Evolutionary conservation across 2,329 filamentous ascomycete genomes (phyloP), one percentile per base, ranked within the genome.

Genomic region (Aspergillus fumigatus): DNA sequence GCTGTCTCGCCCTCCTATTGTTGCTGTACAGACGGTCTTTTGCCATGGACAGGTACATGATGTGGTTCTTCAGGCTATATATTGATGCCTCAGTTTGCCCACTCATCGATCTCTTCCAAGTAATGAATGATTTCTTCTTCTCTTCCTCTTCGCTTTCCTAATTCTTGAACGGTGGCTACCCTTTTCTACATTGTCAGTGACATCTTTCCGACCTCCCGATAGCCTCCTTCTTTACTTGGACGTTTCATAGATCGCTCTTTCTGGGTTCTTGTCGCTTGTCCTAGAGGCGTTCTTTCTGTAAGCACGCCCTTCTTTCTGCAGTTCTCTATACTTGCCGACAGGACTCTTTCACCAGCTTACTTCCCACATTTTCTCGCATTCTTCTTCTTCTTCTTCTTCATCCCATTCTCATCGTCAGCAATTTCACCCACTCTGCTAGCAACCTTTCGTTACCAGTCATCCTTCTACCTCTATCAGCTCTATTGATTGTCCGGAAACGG

Each of bases 361-460:
- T 29, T 52, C 48, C n/a, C 41, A 50, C 25, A 48, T 49, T 48
- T 35, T 27, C 38, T 21, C 26, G 17, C 48, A 35, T 27, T n/a
- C 27, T 19, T 45, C 48, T 8, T 52, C 54, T 55, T 32, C 52
- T 29, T 41, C 48, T 8, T 52, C 54, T 55, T 32, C 52, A 29
- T 41, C 45, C 43, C 38, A 35, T 26, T 23, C 19, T 54, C 50
- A 23, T 54, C 49, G 9, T 17, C 38, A 41, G 19, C 49, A 29
- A 32, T 29, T 29, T 52, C 27, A 21, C 47, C 35, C 25, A 47
- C 47, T 69, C 72, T 38, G 72, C 77, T 70, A 78, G 83, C 79
- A 77, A 80, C 84, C 81, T 77, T 78, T 70, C 75, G 41, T 56
- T 55, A 76, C 76, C 71, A 73, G 73, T 75, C 77, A 78, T 78